A percentile compares a stretch with the other conserved stretches of the same genome.
phyloP scores from a whole-genome alignment of 139 green algal genomes.

The Coccomyxa sp. region DNA sequence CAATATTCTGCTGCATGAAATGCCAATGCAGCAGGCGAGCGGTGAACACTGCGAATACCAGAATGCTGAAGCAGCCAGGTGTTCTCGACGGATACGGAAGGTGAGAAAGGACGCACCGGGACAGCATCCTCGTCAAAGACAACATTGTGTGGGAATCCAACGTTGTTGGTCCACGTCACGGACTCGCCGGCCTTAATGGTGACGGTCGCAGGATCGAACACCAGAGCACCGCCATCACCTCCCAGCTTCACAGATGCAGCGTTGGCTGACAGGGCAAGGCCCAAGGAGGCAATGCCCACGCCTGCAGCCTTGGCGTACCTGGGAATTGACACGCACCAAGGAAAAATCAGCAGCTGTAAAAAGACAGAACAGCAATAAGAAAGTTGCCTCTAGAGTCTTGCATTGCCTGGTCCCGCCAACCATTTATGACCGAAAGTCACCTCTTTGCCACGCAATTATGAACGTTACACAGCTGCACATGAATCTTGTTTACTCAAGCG shows the following conservation, averaged over 20 bases:
- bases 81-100: too few species aligned
- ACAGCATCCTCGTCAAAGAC: constrained; percentile 92
- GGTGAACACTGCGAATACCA: too few species aligned
- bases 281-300: constrained; percentile 56
- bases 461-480: too few species aligned
- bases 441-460: too few species aligned
- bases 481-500: too few species aligned
- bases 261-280: constrained; percentile 60
- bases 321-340: neutral
- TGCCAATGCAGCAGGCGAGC: too few species aligned
- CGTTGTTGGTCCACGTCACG: constrained; percentile 78
- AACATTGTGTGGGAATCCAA: constrained; percentile 79
- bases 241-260: constrained; percentile 78
- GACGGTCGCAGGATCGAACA: constrained; percentile 59
- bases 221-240: constrained; percentile 65
- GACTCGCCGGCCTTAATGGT: constrained; percentile 68
- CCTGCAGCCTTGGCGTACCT: constrained; percentile 32
- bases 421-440: too few species aligned
- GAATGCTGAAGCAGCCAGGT: too few species aligned
- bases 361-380: neutral
- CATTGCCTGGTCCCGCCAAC: too few species aligned
- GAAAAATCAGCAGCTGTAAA: neutral
- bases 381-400: too few species aligned
- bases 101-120: constrained; percentile 48
- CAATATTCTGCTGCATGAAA: too few species aligned